These are phyloP conservation scores for Aspergillus niger DNA, from an alignment of 2,329 filamentous ascomycete species.

Conservation along the genomic window DNA sequence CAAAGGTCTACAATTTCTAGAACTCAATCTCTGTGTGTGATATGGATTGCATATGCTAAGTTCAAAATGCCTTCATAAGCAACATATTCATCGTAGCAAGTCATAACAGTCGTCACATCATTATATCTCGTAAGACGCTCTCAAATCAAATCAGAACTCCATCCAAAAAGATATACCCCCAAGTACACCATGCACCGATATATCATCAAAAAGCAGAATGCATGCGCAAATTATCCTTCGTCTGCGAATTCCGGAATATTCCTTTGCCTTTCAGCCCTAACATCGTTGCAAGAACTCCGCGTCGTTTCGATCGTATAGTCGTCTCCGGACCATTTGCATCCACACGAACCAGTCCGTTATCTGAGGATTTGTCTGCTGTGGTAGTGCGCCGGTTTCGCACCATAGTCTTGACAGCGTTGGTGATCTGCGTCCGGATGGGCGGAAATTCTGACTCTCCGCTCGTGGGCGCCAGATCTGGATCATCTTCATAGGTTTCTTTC, in stretches of 20 bases:
- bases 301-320: not conserved
- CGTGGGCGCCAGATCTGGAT: not conserved
- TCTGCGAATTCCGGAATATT: not conserved
- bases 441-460: not conserved
- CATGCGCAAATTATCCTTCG: not conserved
- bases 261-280: not conserved
- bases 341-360: not conserved
- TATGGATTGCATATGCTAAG: too few relatives aligned
- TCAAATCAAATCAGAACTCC: too few relatives aligned
- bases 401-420: slow-evolving; percentile 17
- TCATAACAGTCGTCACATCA: too few relatives aligned
- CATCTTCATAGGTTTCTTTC: slow-evolving; percentile 1
- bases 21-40: too few relatives aligned
- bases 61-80: too few relatives aligned
- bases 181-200: not conserved
- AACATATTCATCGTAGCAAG: too few relatives aligned
- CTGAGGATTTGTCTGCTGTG: not conserved
- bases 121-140: too few relatives aligned
- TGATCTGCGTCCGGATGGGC: slow-evolving; percentile 14
- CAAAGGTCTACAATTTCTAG: too few relatives aligned
- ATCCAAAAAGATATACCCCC: too few relatives aligned
- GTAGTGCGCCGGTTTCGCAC: slow-evolving; percentile 4
- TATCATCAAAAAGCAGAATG: not conserved
- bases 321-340: not conserved
- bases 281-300: not conserved